Conservation (phyloP, 1,284 basidiomycete genomes). For the Puccinia brachypodii region DNA sequence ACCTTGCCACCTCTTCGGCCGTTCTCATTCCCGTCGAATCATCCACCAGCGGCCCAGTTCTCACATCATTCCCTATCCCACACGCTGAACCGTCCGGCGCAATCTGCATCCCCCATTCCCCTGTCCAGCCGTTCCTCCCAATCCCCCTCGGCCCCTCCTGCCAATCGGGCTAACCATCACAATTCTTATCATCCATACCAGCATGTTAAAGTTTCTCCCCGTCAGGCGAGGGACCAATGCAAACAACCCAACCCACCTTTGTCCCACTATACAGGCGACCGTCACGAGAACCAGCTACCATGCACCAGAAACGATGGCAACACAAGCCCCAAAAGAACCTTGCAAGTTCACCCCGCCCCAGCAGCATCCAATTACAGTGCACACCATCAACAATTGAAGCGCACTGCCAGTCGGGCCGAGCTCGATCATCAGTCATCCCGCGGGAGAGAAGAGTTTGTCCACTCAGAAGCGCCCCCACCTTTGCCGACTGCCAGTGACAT, state of each 20-base stretch:
- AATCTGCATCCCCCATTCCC: conserved; percentile 16
- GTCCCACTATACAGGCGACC: background rate
- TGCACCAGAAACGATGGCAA: background rate
- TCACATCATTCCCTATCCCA: background rate
- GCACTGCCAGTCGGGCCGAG: conserved; percentile 33
- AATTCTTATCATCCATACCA: background rate
- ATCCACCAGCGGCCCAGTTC: background rate
- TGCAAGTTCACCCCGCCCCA: background rate
- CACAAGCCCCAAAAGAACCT: background rate
- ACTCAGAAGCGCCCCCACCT: background rate
- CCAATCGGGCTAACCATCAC: conserved; percentile 2
- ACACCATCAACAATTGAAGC: conserved; percentile 23
- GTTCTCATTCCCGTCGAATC: background rate
- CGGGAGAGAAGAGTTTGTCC: background rate
- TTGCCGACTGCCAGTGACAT: background rate
- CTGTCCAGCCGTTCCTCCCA: background rate
- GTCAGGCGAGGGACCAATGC: background rate
- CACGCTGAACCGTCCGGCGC: background rate
- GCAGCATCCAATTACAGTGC: background rate
- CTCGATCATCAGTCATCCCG: conserved; percentile 4
- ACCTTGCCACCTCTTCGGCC: conserved; percentile 24
- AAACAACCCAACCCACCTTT: background rate
- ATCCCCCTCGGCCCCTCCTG: background rate
- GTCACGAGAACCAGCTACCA: background rate
- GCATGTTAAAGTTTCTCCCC: background rate